Base-by-base conservation (phyloP, 2,329 filamentous ascomycete genomes). In the Pseudohalonectria lignicola region DNA sequence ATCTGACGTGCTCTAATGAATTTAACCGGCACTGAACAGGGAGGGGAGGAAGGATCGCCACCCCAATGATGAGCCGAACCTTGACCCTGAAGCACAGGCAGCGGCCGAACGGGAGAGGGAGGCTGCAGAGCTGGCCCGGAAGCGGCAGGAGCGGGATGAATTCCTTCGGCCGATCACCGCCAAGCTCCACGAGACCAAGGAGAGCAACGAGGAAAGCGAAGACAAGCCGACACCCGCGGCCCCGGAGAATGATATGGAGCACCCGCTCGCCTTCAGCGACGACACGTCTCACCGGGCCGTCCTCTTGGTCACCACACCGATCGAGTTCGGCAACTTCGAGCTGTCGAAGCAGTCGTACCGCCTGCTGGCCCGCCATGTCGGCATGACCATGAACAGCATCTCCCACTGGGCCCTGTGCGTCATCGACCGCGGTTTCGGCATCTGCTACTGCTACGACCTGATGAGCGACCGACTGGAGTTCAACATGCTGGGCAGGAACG, bases 311-410 rank as follows among this genome's bases (percentile, higher is more conserved):
- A 54, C 49, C 26, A 48, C 43, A 30, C 48, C 48, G 25, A 53
- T 54, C 42, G 46, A 48, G 25, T 52, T 53, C 31, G 51, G 51
- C 25, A 42, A 34, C 25, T 50, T 55, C 40, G 46, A 55, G 28
- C 36, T 54, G 21, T 49, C 49, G 21, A 47, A 43, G 34, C 36
- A 31, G 13, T 28, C 11, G 18, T 38, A 25, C 36, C 21, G 18
- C 28, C 28, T 19, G 25, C 28, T 17, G 28, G 10, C 36, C 15
- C 47, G 44, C 31, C 48, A 53, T 31, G 43, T 55, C 34, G 52
- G 50, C 28, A 53, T 54, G 51, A 53, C 43, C 39, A 42, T 52
- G 26, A 44, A 47, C 31, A 53, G 50, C 39, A 44, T 55, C 34
- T 8, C 34, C n/a, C 36, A 38, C 29, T 19, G 28, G 33, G 52